Evolutionary conservation across 176 grass and related monocot genomes (phyloP), one percentile per base, ranked within the genome.

Genomic region (Hsuehochloa calcarea): DNA sequence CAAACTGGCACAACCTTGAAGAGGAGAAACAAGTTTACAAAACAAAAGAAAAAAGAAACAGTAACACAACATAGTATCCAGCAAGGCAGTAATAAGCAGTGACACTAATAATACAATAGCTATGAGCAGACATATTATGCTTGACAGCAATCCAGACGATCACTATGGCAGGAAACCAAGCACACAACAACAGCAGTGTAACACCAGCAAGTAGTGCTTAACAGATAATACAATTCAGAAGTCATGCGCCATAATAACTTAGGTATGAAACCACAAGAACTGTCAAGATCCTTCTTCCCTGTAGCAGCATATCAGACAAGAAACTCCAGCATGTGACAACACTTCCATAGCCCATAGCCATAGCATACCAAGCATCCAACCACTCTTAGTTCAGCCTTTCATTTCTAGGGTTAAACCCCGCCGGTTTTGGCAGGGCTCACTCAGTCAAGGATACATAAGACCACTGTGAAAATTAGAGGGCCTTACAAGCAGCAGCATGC

Each of bases 401-500:
- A 92, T 88, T 87, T 87, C 82, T 87, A 29, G 67, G 52, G 85
- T 91, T 87, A 91, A 88, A 82, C 86, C 91, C 43, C 34, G 84
- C 93, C 89, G 44, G 70, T 91, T 96, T 89, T 66, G 66, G 91
- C 86, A 75, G 65, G 84, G 62, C 59, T 71, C 49, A 63, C 79
- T 85, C 88, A 63, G 61, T 91, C 70, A 81, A 77, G 29, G 23
- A 87, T 71, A 85, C 82, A 93, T 68, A 87, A 89, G 83, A 89
- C 86, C 90, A 86, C 74, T 56, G 51, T n/a, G 54, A 89, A 89
- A 89, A 93, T 80, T 85, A 79, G 85, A 89, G 88, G 87, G 82
- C 85, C 84, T 85, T 86, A 85, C 88, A 95, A 88, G 74, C 87
- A 91, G 72, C 75, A 87, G 61, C 82, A 91, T 84, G 82, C 84